Evolutionary conservation across 78 protist species (phyloP), one percentile per base, ranked within the genome.

Genomic region (Dictyostelium citrinum): DNA sequence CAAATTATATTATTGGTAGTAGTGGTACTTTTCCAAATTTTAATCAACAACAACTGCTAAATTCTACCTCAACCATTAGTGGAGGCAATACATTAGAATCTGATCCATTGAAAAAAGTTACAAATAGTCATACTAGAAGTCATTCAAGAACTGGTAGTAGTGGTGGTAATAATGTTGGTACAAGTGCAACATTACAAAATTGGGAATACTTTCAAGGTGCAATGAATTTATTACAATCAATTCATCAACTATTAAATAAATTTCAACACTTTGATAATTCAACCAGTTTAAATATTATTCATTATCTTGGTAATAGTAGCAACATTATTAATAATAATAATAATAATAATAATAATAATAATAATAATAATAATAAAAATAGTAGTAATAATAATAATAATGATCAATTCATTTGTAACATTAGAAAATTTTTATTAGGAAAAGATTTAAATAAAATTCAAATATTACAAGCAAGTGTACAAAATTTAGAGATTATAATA

Each of bases 201-300:
- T 88, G 93, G 93, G 93, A 88, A 46, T 78, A 88, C 51, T 88
- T 88, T 60, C 93, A 88, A 88, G 93, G 93, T 78, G 77, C 93
- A 37, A 88, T 88, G 93, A 88, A 67, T 43, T 46, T 88, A 43
- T 20, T 88, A 20, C 84, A 88, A 67, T 60, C 55, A 17, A 10
- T 27, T 16, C 72, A 76, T 14, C 8, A 16, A 9, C 41, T 88
- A 1, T 41, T 76, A 22, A 31, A 5, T 2, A 61, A 49, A 33
- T 51, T 88, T 31, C 41, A 68, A 67, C 17, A 37, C 12, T 78
- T 88, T 68, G 93, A 88, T 41, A 75, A 61, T 29, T 20, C 35
- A 16, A 49, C 80, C 12, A n/a, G 51, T n/a, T 67, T 46, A 29
- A 41, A 33, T 5, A n/a, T 88, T 20, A 33, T 39, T 17, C 31